These are phyloP conservation scores for Sedum album DNA, from an alignment of 164 flowering plant species.

Conservation along the genomic window DNA sequence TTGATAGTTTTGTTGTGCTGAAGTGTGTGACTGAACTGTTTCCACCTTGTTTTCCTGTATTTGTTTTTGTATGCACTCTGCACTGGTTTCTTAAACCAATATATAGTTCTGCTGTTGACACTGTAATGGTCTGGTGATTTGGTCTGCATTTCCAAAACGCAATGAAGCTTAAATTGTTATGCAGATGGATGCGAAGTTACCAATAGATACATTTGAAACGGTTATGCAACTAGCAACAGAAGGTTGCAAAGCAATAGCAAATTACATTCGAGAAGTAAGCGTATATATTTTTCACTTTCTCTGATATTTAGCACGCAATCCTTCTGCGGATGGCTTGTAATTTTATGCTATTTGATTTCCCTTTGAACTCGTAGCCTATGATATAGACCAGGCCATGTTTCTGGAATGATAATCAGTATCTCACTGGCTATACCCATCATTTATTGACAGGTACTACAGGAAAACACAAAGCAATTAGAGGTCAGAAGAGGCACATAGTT, in stretches of 20 bases:
- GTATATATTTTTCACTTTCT: not conserved
- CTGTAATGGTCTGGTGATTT: too few relatives aligned
- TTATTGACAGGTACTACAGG: constrained; percentile 49
- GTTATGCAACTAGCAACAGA: constrained; percentile 84
- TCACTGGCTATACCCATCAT: not conserved
- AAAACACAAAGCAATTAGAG: constrained; percentile 73
- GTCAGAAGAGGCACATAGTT: constrained; percentile 48
- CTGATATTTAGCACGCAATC: not conserved
- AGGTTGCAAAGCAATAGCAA: constrained; percentile 93
- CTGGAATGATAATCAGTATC: not conserved
- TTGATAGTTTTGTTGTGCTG: not conserved
- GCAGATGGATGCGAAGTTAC: constrained; percentile 90
- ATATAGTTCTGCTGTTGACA: not conserved
- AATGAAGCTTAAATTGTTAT: constrained; percentile 3
- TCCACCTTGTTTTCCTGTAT: not conserved
- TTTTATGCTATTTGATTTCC: not conserved
- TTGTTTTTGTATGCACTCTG: not conserved
- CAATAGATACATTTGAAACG: constrained; percentile 67
- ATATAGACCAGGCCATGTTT: not conserved
- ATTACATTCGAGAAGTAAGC: constrained; percentile 67
- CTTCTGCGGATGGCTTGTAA: not conserved
- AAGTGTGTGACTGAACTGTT: not conserved
- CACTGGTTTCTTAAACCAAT: not conserved
- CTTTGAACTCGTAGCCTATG: not conserved
- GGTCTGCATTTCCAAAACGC: not conserved